These are phyloP conservation scores for Pleoardoris graminearum DNA, from an alignment of 2,329 filamentous ascomycete species.

Conservation along the genomic window DNA sequence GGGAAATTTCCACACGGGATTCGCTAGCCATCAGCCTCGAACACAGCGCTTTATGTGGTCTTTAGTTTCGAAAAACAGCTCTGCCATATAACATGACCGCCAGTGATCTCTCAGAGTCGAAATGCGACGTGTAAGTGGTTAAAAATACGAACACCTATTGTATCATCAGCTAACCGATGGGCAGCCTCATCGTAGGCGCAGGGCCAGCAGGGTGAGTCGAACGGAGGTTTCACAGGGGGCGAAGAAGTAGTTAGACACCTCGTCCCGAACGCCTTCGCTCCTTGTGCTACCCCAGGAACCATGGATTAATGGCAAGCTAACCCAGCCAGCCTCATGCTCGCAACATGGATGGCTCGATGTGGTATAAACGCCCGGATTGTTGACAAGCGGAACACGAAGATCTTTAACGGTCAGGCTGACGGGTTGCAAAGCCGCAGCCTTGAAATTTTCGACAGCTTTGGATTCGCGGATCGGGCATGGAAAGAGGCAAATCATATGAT, in stretches of 20 bases:
- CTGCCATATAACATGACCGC: slow-evolving; percentile 21
- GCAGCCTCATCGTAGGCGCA: slow-evolving; percentile 45
- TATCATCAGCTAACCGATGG: background rate
- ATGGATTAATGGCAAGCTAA: background rate
- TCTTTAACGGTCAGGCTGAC: slow-evolving; percentile 48
- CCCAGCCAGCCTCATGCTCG: slow-evolving; percentile 41
- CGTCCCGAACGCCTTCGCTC: no score
- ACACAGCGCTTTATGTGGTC: no score
- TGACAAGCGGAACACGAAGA: slow-evolving; percentile 48
- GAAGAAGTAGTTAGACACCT: no score
- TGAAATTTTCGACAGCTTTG: slow-evolving; percentile 63
- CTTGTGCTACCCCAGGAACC: no score
- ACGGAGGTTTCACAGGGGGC: no score
- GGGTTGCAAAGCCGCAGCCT: slow-evolving; percentile 49
- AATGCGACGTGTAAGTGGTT: slow-evolving; percentile 41
- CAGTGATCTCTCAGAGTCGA: slow-evolving; percentile 28
- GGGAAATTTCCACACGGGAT: no score
- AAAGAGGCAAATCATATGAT: slow-evolving; percentile 70
- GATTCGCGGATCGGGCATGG: slow-evolving; percentile 65
- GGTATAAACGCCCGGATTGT: slow-evolving; percentile 48
- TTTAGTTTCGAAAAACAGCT: background rate
- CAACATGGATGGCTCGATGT: slow-evolving; percentile 47
- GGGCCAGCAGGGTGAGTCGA: slow-evolving; percentile 44
- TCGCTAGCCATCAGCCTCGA: no score
- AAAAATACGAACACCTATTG: background rate